phyloP scores from a whole-genome alignment of 345 rosid species.

The Citrus reticulata region DNA sequence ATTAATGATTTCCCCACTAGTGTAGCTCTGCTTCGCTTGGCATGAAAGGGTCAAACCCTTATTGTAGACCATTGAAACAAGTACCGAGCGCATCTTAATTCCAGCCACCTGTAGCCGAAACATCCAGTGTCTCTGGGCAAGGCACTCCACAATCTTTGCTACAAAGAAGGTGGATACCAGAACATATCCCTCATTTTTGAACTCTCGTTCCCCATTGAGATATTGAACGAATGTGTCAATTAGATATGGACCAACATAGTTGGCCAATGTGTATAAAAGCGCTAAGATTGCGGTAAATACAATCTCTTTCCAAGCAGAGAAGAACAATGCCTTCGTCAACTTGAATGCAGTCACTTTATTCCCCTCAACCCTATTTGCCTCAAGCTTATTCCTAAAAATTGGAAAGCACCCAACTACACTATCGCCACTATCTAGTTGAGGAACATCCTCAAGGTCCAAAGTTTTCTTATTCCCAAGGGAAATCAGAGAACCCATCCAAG shows the following conservation, averaged over 20 bases:
- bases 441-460: slow-evolving; percentile 63
- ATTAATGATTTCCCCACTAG: slow-evolving; percentile 73
- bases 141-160: slow-evolving; percentile 61
- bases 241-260: slow-evolving; percentile 63
- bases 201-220: slow-evolving; percentile 43
- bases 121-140: slow-evolving; percentile 52
- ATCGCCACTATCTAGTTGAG: slow-evolving; percentile 51
- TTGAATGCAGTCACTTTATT: slow-evolving; percentile 39
- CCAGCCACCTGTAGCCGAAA: slow-evolving; percentile 53
- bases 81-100: slow-evolving; percentile 42
- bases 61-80: slow-evolving; percentile 55
- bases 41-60: slow-evolving; percentile 60
- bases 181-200: slow-evolving; percentile 50
- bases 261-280: slow-evolving; percentile 35
- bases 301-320: slow-evolving; percentile 46
- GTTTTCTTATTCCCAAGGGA: slow-evolving; percentile 53
- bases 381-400: slow-evolving; percentile 40
- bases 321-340: slow-evolving; percentile 47
- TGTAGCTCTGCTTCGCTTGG: slow-evolving; percentile 49
- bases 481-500: slow-evolving; percentile 64
- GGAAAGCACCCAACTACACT: slow-evolving; percentile 41
- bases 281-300: slow-evolving; percentile 37
- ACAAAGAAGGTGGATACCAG: slow-evolving; percentile 48
- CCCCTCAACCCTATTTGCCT: slow-evolving; percentile 24
- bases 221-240: slow-evolving; percentile 60